Conservation (phyloP, 257 asterid species). For the Datura wrightii region DNA sequence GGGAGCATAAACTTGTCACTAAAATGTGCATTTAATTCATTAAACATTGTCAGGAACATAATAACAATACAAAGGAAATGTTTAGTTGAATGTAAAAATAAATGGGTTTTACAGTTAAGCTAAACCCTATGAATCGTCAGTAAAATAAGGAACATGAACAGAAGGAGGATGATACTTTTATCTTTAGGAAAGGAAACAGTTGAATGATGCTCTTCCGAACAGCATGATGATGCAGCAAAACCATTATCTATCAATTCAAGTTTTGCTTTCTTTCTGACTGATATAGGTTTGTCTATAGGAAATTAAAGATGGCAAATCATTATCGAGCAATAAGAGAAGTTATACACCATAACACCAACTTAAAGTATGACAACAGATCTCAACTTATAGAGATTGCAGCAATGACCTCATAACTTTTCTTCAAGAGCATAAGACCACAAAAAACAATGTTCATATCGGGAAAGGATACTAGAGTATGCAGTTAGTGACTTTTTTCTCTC, state of each 20-base stretch:
- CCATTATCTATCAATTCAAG: slow-evolving; percentile 43
- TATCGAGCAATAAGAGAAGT: slow-evolving; percentile 24
- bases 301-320: slow-evolving; percentile 54
- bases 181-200: slow-evolving; percentile 47
- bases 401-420: slow-evolving; percentile 10
- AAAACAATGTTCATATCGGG: slow-evolving; percentile 30
- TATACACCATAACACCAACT: neutral
- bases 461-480: slow-evolving; percentile 80
- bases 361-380: neutral
- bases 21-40: neutral
- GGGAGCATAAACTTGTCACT: neutral
- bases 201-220: slow-evolving; percentile 46
- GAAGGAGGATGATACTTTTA: slow-evolving; percentile 50
- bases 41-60: neutral
- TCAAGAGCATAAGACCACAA: slow-evolving; percentile 22
- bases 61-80: neutral
- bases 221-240: slow-evolving; percentile 53
- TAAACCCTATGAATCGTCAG: slow-evolving; percentile 18
- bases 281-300: slow-evolving; percentile 55
- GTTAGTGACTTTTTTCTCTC: slow-evolving; percentile 64
- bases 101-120: slow-evolving; percentile 10
- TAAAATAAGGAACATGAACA: neutral
- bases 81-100: neutral
- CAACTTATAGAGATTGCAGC: slow-evolving; percentile 16
- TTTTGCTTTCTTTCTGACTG: slow-evolving; percentile 53